These are phyloP conservation scores for Candida takata DNA, from an alignment of 805 yeast species.

Conservation along the genomic window DNA sequence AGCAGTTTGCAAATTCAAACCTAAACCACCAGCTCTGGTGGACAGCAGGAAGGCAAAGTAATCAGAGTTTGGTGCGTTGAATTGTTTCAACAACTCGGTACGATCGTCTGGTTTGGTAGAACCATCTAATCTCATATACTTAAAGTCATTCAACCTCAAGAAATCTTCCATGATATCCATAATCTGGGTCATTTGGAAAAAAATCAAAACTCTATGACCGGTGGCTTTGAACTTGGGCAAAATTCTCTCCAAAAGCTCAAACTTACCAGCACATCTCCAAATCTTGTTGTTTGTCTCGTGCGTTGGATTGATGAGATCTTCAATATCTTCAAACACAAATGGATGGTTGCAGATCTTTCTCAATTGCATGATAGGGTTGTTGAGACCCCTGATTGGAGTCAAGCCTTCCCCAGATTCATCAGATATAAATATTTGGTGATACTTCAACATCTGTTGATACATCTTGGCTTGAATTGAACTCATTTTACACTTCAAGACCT, in stretches of 20 bases:
- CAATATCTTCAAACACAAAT: slow-evolving; percentile 79
- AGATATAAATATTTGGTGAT: slow-evolving; percentile 62
- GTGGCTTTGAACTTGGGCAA: slow-evolving; percentile 67
- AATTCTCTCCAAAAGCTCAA: slow-evolving; percentile 68
- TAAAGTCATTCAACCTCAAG: slow-evolving; percentile 56
- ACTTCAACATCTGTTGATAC: slow-evolving; percentile 73
- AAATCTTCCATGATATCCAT: slow-evolving; percentile 90
- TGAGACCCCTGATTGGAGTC: slow-evolving; percentile 63
- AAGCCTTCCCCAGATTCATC: slow-evolving; percentile 48
- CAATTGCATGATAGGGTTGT: slow-evolving; percentile 79
- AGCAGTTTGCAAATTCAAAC: slow-evolving; percentile 80
- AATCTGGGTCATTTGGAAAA: slow-evolving; percentile 85
- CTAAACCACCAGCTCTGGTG: slow-evolving; percentile 87
- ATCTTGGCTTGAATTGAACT: slow-evolving; percentile 64
- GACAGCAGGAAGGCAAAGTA: slow-evolving; percentile 74
- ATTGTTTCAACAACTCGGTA: slow-evolving; percentile 62
- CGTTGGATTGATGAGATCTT: slow-evolving; percentile 57
- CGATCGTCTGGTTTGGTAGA: slow-evolving; percentile 80
- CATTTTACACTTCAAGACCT: slow-evolving; percentile 71
- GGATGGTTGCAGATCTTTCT: slow-evolving; percentile 86
- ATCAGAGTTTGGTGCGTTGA: slow-evolving; percentile 70
- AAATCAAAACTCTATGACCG: slow-evolving; percentile 74
- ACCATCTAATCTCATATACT: slow-evolving; percentile 76
- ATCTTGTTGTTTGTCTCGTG: slow-evolving; percentile 57
- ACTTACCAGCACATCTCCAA: slow-evolving; percentile 76